Evolutionary conservation across 2,329 filamentous ascomycete genomes (phyloP), one percentile per base, ranked within the genome.

Genomic region (Ophiostoma sp.): DNA sequence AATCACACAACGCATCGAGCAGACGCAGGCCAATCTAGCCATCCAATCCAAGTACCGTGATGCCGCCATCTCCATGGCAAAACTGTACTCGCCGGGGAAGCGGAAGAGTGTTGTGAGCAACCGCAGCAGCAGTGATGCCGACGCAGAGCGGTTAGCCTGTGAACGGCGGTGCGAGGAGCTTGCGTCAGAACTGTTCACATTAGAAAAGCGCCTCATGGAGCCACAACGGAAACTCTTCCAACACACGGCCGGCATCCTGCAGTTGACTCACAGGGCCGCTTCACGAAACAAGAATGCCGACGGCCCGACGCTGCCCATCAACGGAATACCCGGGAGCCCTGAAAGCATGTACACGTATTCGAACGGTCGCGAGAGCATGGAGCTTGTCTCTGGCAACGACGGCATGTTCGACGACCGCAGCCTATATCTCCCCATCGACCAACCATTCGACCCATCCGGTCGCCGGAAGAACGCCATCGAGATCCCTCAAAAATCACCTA

Each of bases 21-120:
- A 93, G 50, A 91, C 93, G 25, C 90, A 91, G 77, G 89, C 93
- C 74, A 97, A 95, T 82, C 87, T 99, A 50, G 90, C 91, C 42
- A 90, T 98, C 63, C 96, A 99, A 81, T 92, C 91, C 72, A 99
- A 98, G 84, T 94, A 98, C 78, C 92, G 94, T 78, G 95, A 98
- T 86, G 96, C 96, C 0, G 94, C 96, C 12, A 89, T 92, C 76
- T 97, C 94, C 55, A 91, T 99, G 82, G 91, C 91, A 74, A 91
- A 92, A 78, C 85, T 99, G 39, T 94, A 97, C 80, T 89, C 89
- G 9, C 87, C 90, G n/a, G 59, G 72, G 68, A 87, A 85, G 77
- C 85, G 86, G 70, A 84, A 81, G 75, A 86, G 85, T 74, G 78
- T 86, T 45, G 77, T 87, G 31, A 85, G 85, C n/a, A 87, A 87